These are phyloP conservation scores for Colletotrichum echinochloae DNA, from an alignment of 2,329 filamentous ascomycete genomes.

Conservation along the genomic window DNA sequence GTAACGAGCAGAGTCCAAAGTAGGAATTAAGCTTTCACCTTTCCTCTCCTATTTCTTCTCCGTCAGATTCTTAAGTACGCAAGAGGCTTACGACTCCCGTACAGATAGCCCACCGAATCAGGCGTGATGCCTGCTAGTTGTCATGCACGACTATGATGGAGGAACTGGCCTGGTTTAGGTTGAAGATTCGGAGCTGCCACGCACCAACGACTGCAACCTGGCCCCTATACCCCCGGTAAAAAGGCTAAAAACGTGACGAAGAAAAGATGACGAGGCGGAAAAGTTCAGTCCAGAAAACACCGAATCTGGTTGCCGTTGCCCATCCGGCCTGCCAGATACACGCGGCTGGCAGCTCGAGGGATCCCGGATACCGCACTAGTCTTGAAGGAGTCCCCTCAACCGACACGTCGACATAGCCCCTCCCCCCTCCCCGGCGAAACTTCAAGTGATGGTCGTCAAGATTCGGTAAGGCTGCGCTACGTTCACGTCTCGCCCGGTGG, in stretches of 20 bases:
- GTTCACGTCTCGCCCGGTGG: not conserved
- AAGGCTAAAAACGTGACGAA: not conserved
- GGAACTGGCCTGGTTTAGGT: not conserved
- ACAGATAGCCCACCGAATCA: slow-evolving; percentile 6
- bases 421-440: not conserved
- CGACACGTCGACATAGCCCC: slow-evolving; percentile 8
- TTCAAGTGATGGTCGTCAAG: slow-evolving; percentile 4
- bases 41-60: not conserved
- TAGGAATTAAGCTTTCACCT: slow-evolving; percentile 19
- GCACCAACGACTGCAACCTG: not conserved
- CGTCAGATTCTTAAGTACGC: not conserved
- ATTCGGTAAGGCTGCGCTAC: not conserved
- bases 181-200: slow-evolving; percentile 4
- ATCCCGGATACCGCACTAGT: slow-evolving; percentile 12
- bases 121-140: not conserved
- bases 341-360: slow-evolving; percentile 11
- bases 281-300: slow-evolving; percentile 1
- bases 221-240: too few species aligned
- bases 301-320: not conserved
- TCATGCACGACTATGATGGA: slow-evolving; percentile 5
- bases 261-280: slow-evolving; percentile 18
- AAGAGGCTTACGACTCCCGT: slow-evolving; percentile 7
- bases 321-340: not conserved
- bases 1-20: not conserved
- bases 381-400: not conserved